phyloP scores from a whole-genome alignment of 2,329 filamentous ascomycete species.

The Cryoendolithus antarcticus region DNA sequence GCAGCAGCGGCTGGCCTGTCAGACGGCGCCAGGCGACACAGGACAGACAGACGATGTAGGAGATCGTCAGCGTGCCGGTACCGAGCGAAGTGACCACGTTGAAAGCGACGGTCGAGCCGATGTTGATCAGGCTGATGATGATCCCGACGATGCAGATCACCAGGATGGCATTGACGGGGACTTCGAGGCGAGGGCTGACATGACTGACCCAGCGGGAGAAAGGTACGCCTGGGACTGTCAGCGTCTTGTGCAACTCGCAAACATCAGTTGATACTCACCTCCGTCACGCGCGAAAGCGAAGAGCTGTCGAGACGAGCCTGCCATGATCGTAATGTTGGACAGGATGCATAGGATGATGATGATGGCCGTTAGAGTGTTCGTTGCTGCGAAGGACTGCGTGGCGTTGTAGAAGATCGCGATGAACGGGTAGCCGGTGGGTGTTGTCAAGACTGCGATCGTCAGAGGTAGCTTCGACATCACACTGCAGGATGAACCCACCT shows the following conservation, averaged over 20 bases:
- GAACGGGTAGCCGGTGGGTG: conserved; percentile 36
- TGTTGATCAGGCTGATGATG: conserved; percentile 29
- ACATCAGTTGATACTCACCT: conserved; percentile 6
- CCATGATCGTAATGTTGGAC: conserved; percentile 24
- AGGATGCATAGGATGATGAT: conserved; percentile 21
- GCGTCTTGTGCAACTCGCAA: no score
- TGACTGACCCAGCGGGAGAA: conserved; percentile 27
- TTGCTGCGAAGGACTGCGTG: conserved; percentile 30
- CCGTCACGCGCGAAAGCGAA: conserved; percentile 32
- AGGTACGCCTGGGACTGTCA: conserved; percentile 23
- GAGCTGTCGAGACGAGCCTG: conserved; percentile 29
- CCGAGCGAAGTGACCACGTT: conserved; percentile 34
- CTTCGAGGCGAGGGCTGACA: conserved; percentile 16
- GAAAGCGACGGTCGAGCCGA: conserved; percentile 31
- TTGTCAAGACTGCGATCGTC: conserved; percentile 23
- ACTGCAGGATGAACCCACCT: no score
- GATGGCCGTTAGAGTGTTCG: conserved; percentile 37
- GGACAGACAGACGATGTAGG: conserved; percentile 29
- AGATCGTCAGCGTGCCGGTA: conserved; percentile 31
- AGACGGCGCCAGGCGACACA: conserved; percentile 31
- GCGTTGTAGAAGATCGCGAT: conserved; percentile 39
- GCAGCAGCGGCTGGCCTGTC: conserved; percentile 26
- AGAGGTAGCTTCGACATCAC: no score
- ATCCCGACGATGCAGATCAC: conserved; percentile 43
- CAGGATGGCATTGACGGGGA: conserved; percentile 21